A percentile compares a stretch with the other conserved stretches of the same genome.
Conservation (phyloP, 2,329 filamentous ascomycete species). For the Penicillium sclerotigenum region DNA sequence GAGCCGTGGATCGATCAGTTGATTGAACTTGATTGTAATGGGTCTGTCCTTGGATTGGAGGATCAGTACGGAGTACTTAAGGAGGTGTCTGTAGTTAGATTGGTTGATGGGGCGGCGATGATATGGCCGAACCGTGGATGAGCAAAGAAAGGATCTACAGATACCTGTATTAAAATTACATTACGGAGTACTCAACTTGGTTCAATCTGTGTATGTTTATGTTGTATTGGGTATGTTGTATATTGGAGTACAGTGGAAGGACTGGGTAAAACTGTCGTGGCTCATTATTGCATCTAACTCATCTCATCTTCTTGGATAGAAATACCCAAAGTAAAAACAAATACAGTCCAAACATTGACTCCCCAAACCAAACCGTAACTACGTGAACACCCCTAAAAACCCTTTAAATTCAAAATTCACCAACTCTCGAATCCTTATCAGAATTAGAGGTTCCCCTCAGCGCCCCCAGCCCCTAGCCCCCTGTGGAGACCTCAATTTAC, state of each 20-base stretch:
- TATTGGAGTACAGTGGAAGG: neutral
- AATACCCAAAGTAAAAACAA: neutral
- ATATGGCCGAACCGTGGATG: neutral
- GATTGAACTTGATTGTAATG: neutral
- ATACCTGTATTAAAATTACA: no score
- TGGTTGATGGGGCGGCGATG: neutral
- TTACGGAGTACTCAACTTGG: neutral
- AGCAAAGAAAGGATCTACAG: neutral
- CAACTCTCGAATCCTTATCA: neutral
- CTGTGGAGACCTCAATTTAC: slow-evolving; percentile 8
- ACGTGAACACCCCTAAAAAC: neutral
- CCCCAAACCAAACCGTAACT: neutral
- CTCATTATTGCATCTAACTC: slow-evolving; percentile 1
- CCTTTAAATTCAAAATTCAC: neutral
- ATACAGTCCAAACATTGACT: neutral
- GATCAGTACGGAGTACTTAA: neutral
- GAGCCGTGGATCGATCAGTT: neutral
- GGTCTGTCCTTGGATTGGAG: neutral
- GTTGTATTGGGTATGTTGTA: neutral
- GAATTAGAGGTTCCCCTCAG: neutral
- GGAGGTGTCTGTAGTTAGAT: neutral
- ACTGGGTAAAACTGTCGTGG: neutral
- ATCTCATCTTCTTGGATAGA: neutral
- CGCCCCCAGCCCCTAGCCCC: neutral
- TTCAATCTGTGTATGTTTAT: neutral